Evolutionary conservation across 495 filamentous ascomycete genomes (phyloP), one percentile per base, ranked within the genome.

Genomic region (Opeltia flavorubescens): DNA sequence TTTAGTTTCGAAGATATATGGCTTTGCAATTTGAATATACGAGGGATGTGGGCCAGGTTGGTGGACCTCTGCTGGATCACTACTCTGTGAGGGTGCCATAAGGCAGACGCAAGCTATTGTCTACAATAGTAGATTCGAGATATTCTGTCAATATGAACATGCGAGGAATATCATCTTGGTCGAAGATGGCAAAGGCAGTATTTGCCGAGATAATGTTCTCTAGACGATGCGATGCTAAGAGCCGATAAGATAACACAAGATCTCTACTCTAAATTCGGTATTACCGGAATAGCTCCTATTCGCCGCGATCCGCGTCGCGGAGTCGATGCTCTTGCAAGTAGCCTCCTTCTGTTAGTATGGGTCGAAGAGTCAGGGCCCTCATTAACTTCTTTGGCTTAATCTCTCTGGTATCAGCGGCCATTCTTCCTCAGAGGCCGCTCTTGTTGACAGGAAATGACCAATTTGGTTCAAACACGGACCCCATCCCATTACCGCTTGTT

Each of bases 1-100:
- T 28, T 72, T 72, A 49, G 76, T 69, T 55, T 83, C 71, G 49
- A 79, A 78, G 49, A 84, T 64, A 53, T 78, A 85, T 24, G 75
- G 76, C 55, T 80, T 75, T 35, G 81, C 75, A 40, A 83, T 75
- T 54, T 81, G 74, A 53, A 84, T 83, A 59, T 74, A 81, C 21
- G 80, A 83, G 2, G 81, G 80, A 56, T 84, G 79, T 21, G 83
- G 81, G 12, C 72, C 69, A 33, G 63, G 61, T 24, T 54, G 59
- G n/a, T 61, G 61, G 13, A 59, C 52, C 1, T 48, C 41, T 11
- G 50, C 46, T 8, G 27, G 24, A 9, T 53, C 52, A 33, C 29
- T 17, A 23, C 30, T 25, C 12, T 51, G 55, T 15, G 52, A 35
- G 2, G 57, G 50, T 29, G 43, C 47, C 57, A 60, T 60, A 12